These are phyloP conservation scores for Cyberlindnera maritima DNA, from an alignment of 805 yeast genomes.

Conservation along the genomic window DNA sequence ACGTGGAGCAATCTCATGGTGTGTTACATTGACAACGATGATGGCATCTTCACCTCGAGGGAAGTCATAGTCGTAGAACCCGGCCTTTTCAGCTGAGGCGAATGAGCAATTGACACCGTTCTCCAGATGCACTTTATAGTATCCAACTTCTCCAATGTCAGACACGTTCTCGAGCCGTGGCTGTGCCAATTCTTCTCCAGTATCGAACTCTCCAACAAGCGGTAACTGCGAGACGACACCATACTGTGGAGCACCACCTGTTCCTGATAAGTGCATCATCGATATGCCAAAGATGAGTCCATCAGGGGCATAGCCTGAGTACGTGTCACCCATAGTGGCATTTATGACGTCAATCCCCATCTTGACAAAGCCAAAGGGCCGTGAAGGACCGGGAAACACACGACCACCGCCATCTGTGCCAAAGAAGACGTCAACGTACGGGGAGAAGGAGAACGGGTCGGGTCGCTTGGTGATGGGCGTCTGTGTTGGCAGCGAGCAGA, in stretches of 20 bases:
- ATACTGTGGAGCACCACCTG: slow-evolving; percentile 39
- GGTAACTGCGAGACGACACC: slow-evolving; percentile 36
- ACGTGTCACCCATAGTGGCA: slow-evolving; percentile 29
- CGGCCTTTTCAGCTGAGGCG: slow-evolving; percentile 30
- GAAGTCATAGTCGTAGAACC: slow-evolving; percentile 28
- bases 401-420: slow-evolving; percentile 36
- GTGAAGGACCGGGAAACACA: slow-evolving; percentile 35
- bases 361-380: slow-evolving; percentile 39
- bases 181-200: background rate
- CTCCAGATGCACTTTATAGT: slow-evolving; percentile 25
- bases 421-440: slow-evolving; percentile 31
- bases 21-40: slow-evolving; percentile 31
- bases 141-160: slow-evolving; percentile 29
- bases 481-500: too few relatives aligned
- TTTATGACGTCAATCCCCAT: slow-evolving; percentile 33
- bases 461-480: too few relatives aligned
- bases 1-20: slow-evolving; percentile 28
- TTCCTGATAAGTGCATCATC: slow-evolving; percentile 38
- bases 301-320: slow-evolving; percentile 34
- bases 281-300: slow-evolving; percentile 34
- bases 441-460: too few relatives aligned
- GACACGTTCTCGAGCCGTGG: background rate
- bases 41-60: slow-evolving; percentile 17
- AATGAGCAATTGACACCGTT: slow-evolving; percentile 28
- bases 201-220: slow-evolving; percentile 17